Base-by-base conservation (phyloP, 1,284 basidiomycete genomes). In the Anthracocystis panici-leucophaei region DNA sequence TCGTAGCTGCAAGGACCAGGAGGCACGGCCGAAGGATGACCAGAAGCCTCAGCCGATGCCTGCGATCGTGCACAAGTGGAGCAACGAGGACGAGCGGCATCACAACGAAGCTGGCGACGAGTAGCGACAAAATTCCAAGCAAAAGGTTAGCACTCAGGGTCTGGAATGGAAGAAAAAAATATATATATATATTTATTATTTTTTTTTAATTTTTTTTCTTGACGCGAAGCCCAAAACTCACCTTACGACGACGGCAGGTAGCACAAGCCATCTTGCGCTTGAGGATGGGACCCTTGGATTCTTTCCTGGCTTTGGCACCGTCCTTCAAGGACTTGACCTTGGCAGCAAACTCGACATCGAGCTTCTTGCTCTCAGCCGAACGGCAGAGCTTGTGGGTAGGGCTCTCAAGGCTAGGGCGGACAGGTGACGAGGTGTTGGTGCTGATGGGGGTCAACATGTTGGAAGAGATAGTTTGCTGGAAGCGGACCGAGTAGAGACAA, bases 201-300 rank as follows among this genome's bases (percentile, higher is more conserved):
- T 38, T 38, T 38, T 38, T 38, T 44, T 44, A 4, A 4, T 38
- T 38, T 38, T 38, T 38, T 44, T 44, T 25, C 25, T 48, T 8
- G 7, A 18, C 27, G 21, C 27, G 10, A 41, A 21, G 27, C 27
- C 27, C 16, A 29, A 45, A 49, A 46, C 67, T 66, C 59, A 75
- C 73, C 61, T 75, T 75, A 51, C 73, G 73, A 21, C 73, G 67
- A 49, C 73, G 67, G 61, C 73, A 75, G 46, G 73, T 75, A 41
- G 73, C 73, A 46, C 73, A 75, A 42, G 73, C 73, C 73, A 75
- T 75, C 64, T 75, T 75, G 21, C 73, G 67, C 64, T 75, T 75
- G 33, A 75, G 73, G 53, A 75, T 75, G 25, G 73, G 67, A 29
- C 73, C 73, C 53, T 75, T 75, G 56, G 73, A 70, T 55, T 75